Conservation (phyloP, 1,139 yeast species). For the Saccharomycopsis crataegensis region DNA sequence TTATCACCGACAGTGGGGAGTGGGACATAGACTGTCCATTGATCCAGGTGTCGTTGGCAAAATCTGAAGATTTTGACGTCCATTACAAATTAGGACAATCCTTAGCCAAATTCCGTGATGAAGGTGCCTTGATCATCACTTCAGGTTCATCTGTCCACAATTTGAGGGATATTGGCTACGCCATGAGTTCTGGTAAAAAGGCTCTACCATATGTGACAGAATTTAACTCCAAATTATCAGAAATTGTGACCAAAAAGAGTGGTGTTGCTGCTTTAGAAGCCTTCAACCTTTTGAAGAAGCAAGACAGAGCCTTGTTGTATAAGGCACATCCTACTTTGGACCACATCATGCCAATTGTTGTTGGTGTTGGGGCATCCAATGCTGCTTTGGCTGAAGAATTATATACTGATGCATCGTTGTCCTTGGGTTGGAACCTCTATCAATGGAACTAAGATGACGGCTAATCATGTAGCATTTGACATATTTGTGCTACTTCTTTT, state of each 20-base stretch:
- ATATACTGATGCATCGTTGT: constrained; percentile 36
- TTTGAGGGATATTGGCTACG: constrained; percentile 42
- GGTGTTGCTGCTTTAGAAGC: constrained; percentile 27
- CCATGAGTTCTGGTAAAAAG: constrained; percentile 23
- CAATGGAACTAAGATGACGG: constrained; percentile 19
- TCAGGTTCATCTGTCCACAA: constrained; percentile 83
- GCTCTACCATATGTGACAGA: constrained; percentile 42
- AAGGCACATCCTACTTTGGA: constrained; percentile 70
- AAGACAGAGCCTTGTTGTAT: constrained; percentile 33
- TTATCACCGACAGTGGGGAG: constrained; percentile 25
- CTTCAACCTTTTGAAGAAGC: constrained; percentile 31
- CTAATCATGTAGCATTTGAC: too few relatives aligned
- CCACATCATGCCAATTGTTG: constrained; percentile 64
- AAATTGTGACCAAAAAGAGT: constrained; percentile 29
- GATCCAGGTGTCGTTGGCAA: constrained; percentile 53
- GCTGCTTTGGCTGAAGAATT: constrained; percentile 36
- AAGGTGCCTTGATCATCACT: constrained; percentile 46
- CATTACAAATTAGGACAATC: constrained; percentile 52
- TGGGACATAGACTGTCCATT: constrained; percentile 43
- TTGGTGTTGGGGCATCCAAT: constrained; percentile 54
- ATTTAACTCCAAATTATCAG: constrained; percentile 41
- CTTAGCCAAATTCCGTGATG: constrained; percentile 43
- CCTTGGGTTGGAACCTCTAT: constrained; percentile 67
- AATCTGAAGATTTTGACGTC: constrained; percentile 36
- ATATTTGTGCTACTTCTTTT: too few relatives aligned